Evolutionary conservation across 2,329 filamentous ascomycete genomes (phyloP).

Genomic region (Microcyclosporella mali): DNA sequence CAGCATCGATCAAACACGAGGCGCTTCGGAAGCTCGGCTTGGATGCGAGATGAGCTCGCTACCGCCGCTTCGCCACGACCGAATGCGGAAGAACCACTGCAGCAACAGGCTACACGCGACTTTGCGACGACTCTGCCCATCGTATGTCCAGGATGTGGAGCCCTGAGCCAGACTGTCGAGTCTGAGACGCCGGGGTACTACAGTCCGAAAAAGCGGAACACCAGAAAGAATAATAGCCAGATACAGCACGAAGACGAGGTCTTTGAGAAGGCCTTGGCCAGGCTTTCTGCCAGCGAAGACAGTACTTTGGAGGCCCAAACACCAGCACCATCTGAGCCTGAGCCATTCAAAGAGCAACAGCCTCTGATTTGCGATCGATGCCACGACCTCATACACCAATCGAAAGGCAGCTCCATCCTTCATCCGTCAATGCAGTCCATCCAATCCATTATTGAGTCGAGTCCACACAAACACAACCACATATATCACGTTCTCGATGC

Average conservation of each 20-base stretch:
- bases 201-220: conserved; percentile 41
- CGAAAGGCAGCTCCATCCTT: conserved; percentile 62
- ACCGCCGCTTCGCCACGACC: background rate
- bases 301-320: background rate
- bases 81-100: background rate
- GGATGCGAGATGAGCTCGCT: background rate
- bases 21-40: conserved; percentile 9
- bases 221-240: conserved; percentile 18
- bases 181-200: conserved; percentile 54
- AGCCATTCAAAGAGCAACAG: conserved; percentile 1
- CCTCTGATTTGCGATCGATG: conserved; percentile 70
- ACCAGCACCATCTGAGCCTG: background rate
- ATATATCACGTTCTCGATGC: conserved; percentile 94
- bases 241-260: conserved; percentile 34
- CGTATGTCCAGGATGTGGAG: conserved; percentile 57
- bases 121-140: conserved; percentile 21
- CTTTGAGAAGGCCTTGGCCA: conserved; percentile 26
- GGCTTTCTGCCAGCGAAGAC: conserved; percentile 7
- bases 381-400: conserved; percentile 73
- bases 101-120: background rate
- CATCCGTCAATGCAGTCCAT: conserved; percentile 79
- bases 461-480: conserved; percentile 84
- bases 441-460: conserved; percentile 76
- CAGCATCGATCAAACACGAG: background rate
- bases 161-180: conserved; percentile 52